Evolutionary conservation across 2,329 filamentous ascomycete genomes (phyloP).

Genomic region (Clonostachys chloroleuca): DNA sequence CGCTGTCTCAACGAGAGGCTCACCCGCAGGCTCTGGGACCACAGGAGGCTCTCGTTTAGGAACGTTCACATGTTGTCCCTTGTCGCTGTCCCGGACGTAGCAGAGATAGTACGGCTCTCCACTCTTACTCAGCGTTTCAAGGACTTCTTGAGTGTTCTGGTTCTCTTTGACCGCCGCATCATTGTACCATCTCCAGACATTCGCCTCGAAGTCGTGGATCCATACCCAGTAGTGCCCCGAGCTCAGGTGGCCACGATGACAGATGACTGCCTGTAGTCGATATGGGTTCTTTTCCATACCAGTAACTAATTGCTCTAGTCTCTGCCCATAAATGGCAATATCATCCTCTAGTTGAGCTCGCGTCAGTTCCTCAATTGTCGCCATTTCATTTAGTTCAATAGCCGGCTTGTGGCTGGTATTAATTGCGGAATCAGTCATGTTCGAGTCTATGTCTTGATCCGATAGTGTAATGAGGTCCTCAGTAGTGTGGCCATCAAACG

Average conservation of each 20-base stretch:
- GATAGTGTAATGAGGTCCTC: not conserved
- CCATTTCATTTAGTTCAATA: not conserved
- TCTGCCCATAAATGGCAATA: conserved; percentile 1
- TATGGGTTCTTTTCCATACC: conserved; percentile 58
- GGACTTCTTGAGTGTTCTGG: conserved; percentile 62
- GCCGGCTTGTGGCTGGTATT: not conserved
- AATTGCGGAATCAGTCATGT: too few relatives aligned
- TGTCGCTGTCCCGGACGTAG: conserved; percentile 68
- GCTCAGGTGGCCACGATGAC: conserved; percentile 70
- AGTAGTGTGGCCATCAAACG: not conserved
- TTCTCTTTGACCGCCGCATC: conserved; percentile 74
- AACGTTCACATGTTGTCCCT: conserved; percentile 46
- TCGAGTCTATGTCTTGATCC: too few relatives aligned
- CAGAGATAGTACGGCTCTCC: conserved; percentile 82
- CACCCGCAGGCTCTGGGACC: not conserved
- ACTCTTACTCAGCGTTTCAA: conserved; percentile 59
- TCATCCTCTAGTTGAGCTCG: too few relatives aligned
- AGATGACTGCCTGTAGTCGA: conserved; percentile 85
- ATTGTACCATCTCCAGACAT: conserved; percentile 91
- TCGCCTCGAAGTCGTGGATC: conserved; percentile 81
- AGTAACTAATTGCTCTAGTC: conserved; percentile 15
- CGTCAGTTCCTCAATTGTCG: not conserved
- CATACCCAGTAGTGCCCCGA: conserved; percentile 96
- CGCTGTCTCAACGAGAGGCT: not conserved
- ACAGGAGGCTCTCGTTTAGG: conserved; percentile 25